phyloP scores from a whole-genome alignment of 2,329 filamentous ascomycete genomes.

The Fusarium sp. region DNA sequence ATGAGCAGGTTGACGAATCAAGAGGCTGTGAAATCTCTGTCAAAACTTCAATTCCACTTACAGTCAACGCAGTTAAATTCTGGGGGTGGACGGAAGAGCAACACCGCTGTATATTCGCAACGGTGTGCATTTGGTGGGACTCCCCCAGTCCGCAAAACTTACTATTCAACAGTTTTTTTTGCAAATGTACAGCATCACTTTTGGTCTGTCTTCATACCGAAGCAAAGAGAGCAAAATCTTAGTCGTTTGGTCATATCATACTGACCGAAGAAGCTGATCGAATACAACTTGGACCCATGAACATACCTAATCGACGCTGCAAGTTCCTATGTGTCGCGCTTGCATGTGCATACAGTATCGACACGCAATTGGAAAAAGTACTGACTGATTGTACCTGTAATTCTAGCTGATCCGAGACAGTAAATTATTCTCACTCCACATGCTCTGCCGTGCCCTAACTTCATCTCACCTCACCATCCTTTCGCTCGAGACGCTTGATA shows the following conservation, averaged over 20 bases:
- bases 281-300: neutral
- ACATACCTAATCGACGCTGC: neutral
- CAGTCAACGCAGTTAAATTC: conserved; percentile 20
- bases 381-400: neutral
- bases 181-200: neutral
- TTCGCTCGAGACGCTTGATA: neutral
- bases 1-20: conserved; percentile 34
- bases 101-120: conserved; percentile 26
- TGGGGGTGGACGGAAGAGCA: conserved; percentile 22
- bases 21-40: conserved; percentile 42
- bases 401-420: neutral
- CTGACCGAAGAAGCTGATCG: neutral
- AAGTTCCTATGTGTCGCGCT: neutral
- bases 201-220: neutral
- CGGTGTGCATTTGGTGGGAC: conserved; percentile 23
- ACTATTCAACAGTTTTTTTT: neutral
- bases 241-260: neutral
- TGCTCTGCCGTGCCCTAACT: neutral
- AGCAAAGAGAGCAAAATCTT: neutral
- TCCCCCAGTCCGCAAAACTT: neutral
- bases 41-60: conserved; percentile 38
- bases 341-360: neutral
- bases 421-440: neutral
- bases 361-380: neutral
- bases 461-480: conserved; percentile 1